Conservation (phyloP, 2,329 filamentous ascomycete species). For the Trichoderma guizhouense region DNA sequence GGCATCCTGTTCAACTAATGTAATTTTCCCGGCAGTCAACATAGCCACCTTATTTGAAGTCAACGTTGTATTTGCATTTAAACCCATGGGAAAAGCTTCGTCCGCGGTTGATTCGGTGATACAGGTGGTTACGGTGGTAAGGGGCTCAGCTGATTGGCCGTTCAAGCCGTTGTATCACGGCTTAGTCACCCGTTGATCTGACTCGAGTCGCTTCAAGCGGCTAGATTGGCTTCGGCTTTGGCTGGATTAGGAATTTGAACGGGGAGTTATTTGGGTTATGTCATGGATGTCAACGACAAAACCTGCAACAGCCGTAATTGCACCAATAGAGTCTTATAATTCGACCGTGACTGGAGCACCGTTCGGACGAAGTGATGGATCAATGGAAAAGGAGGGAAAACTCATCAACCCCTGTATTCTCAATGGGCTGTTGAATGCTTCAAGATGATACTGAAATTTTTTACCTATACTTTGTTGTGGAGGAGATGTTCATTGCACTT, state of each 20-base stretch:
- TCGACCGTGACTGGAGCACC: neutral
- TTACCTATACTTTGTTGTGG: neutral
- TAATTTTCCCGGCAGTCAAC: no score
- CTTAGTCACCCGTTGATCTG: neutral
- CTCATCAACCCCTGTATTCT: neutral
- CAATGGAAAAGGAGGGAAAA: neutral
- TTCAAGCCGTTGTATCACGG: neutral
- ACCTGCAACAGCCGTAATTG: neutral
- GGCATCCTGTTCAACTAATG: neutral
- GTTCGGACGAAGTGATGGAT: neutral
- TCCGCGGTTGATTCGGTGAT: neutral
- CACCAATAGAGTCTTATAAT: neutral
- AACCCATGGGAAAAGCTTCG: neutral
- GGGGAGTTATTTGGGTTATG: neutral
- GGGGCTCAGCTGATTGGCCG: neutral
- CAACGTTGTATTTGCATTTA: neutral
- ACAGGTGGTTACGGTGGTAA: neutral
- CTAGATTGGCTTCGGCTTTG: neutral
- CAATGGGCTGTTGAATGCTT: neutral
- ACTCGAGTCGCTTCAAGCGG: neutral
- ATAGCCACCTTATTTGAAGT: no score
- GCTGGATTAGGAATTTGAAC: neutral
- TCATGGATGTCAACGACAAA: neutral
- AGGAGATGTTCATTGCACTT: neutral
- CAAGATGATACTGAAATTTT: neutral